Evolutionary conservation across 2,329 filamentous ascomycete genomes (phyloP).

Genomic region (Scolecobasidium constrictum): DNA sequence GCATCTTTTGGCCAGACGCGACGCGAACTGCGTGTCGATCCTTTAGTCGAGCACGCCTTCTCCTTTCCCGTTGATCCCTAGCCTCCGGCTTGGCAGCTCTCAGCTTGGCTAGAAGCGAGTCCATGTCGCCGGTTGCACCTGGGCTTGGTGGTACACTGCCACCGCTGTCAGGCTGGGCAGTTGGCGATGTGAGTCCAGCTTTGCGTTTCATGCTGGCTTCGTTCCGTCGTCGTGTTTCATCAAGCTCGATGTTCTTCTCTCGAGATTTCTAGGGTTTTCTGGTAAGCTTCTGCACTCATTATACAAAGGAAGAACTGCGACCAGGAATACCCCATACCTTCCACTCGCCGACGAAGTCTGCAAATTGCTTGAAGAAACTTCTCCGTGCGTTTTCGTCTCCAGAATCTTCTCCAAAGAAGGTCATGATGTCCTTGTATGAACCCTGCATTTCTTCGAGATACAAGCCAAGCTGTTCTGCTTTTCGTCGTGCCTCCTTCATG

Average conservation of each 20-base stretch:
- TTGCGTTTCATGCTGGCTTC: conserved; percentile 91
- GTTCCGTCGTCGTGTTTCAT: conserved; percentile 75
- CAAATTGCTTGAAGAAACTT: conserved; percentile 92
- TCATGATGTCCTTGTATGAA: conserved; percentile 90
- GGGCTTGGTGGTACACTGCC: conserved; percentile 41
- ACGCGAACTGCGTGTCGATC: conserved; percentile 83
- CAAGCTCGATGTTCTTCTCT: conserved; percentile 78
- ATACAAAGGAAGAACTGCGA: background rate
- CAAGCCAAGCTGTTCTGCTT: conserved; percentile 89
- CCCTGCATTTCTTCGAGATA: conserved; percentile 89
- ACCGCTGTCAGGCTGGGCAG: conserved; percentile 30
- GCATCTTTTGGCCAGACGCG: conserved; percentile 81
- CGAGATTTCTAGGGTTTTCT: conserved; percentile 56
- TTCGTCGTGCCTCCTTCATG: conserved; percentile 94
- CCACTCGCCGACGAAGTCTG: conserved; percentile 84
- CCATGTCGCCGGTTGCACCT: conserved; percentile 85
- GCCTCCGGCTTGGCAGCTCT: conserved; percentile 85
- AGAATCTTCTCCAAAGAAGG: conserved; percentile 91
- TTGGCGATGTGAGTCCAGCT: conserved; percentile 44
- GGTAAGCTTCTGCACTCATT: too few relatives aligned
- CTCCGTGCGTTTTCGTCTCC: conserved; percentile 83
- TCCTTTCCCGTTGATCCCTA: conserved; percentile 77
- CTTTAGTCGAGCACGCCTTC: conserved; percentile 78
- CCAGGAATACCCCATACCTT: conserved; percentile 47
- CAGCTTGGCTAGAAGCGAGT: conserved; percentile 87